phyloP scores from a whole-genome alignment of 306 rosid species.

The Pyrus bretschneideri region DNA sequence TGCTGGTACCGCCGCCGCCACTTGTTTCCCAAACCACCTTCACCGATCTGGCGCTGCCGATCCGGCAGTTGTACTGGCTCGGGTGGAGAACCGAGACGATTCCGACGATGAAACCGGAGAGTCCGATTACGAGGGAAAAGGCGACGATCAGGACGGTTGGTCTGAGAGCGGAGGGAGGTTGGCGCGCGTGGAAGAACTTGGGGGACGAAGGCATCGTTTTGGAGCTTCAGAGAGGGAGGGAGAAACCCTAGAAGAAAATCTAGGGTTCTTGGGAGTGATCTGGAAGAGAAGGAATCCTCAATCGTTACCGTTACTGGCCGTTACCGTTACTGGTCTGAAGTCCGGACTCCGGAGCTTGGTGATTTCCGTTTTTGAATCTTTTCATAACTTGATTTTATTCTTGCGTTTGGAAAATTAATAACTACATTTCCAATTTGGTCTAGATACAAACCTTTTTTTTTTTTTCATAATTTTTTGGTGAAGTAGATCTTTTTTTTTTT shows the following conservation, averaged over 20 bases:
- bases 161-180: constrained; percentile 37
- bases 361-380: neutral
- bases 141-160: constrained; percentile 33
- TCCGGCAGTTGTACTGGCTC: constrained; percentile 20
- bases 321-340: neutral
- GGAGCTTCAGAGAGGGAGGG: neutral
- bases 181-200: constrained; percentile 43
- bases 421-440: too few relatives aligned
- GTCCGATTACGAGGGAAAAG: constrained; percentile 31
- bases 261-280: constrained; percentile 4
- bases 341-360: neutral
- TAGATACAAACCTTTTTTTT: too few relatives aligned
- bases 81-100: constrained; percentile 29
- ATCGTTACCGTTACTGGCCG: neutral
- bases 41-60: constrained; percentile 46
- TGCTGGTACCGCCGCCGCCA: constrained; percentile 1
- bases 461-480: too few relatives aligned
- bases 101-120: constrained; percentile 48
- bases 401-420: too few relatives aligned
- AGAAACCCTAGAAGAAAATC: constrained; percentile 12
- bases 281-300: neutral
- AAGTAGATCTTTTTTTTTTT: too few relatives aligned
- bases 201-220: constrained; percentile 55
- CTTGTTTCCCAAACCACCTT: constrained; percentile 67
- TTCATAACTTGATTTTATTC: too few relatives aligned